Evolutionary conservation across 2,329 filamentous ascomycete genomes (phyloP).

Genomic region (Cladosporium oxysporum): DNA sequence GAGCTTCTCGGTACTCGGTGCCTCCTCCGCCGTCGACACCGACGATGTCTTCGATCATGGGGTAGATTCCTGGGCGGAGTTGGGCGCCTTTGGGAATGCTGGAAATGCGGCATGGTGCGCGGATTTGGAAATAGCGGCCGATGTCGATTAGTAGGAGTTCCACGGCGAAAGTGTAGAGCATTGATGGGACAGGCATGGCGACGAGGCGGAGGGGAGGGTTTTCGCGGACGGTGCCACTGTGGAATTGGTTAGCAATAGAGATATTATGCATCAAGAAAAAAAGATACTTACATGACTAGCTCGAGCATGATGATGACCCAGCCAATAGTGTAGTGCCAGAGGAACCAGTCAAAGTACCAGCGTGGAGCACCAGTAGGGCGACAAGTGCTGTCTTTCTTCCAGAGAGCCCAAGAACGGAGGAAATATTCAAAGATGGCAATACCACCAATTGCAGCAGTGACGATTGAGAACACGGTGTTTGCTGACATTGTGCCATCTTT

Average conservation of each 20-base stretch:
- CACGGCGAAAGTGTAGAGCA: slow-evolving; percentile 55
- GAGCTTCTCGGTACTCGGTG: slow-evolving; percentile 53
- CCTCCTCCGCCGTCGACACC: slow-evolving; percentile 56
- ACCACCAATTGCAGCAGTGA: slow-evolving; percentile 54
- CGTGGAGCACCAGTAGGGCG: slow-evolving; percentile 51
- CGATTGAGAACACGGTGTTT: slow-evolving; percentile 56
- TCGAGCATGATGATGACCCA: slow-evolving; percentile 61
- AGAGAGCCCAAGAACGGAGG: slow-evolving; percentile 51
- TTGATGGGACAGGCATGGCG: slow-evolving; percentile 54
- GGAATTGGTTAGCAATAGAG: slow-evolving; percentile 23
- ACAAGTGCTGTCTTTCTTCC: slow-evolving; percentile 54
- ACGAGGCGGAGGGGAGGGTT: slow-evolving; percentile 55
- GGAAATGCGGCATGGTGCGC: slow-evolving; percentile 54
- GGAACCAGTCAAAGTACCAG: slow-evolving; percentile 56
- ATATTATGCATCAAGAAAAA: not conserved
- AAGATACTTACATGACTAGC: slow-evolving; percentile 50
- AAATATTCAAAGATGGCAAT: slow-evolving; percentile 58
- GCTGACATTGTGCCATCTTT: slow-evolving; percentile 44
- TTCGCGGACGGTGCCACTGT: slow-evolving; percentile 47
- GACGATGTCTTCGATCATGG: slow-evolving; percentile 56
- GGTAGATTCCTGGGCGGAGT: slow-evolving; percentile 56
- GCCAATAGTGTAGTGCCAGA: slow-evolving; percentile 57
- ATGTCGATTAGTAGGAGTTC: slow-evolving; percentile 54
- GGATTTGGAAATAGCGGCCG: slow-evolving; percentile 47
- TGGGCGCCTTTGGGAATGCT: slow-evolving; percentile 54